Percentiles rank a stretch among this genome's conserved stretches.
phyloP scores from a whole-genome alignment of 1,139 yeast genomes.

The Eremothecium gossypii region DNA sequence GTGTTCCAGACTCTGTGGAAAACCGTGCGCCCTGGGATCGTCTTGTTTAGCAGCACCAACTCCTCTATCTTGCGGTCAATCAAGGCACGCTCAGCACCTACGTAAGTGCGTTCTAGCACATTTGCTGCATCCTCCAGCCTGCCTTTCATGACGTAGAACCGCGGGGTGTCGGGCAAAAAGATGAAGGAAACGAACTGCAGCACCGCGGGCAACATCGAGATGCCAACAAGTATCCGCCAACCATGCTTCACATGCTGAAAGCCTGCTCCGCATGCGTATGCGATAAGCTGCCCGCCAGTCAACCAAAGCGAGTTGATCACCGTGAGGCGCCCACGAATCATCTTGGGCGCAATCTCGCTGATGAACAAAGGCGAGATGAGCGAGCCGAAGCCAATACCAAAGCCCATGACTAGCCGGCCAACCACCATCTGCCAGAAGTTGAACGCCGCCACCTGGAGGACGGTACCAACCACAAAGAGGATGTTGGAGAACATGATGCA shows the following conservation, averaged over 20 bases:
- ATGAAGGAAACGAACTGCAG: slow-evolving; percentile 66
- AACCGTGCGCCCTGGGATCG: slow-evolving; percentile 53
- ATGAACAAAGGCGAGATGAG: slow-evolving; percentile 84
- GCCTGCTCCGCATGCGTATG: slow-evolving; percentile 91
- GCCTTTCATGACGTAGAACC: slow-evolving; percentile 71
- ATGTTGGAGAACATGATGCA: slow-evolving; percentile 72
- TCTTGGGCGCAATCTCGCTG: slow-evolving; percentile 85
- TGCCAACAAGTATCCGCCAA: slow-evolving; percentile 88
- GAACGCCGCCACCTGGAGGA: slow-evolving; percentile 69
- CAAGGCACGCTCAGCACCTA: slow-evolving; percentile 45
- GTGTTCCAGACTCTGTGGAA: slow-evolving; percentile 49
- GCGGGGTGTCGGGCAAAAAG: slow-evolving; percentile 92
- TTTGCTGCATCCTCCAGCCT: slow-evolving; percentile 52
- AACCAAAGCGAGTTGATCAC: slow-evolving; percentile 38
- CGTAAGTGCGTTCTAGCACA: slow-evolving; percentile 53
- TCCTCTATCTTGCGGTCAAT: slow-evolving; percentile 54
- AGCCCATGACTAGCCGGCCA: slow-evolving; percentile 88
- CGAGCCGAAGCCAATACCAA: slow-evolving; percentile 93
- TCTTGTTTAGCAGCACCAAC: slow-evolving; percentile 46
- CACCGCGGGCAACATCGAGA: slow-evolving; percentile 80
- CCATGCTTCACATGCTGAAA: slow-evolving; percentile 65
- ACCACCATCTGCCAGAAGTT: slow-evolving; percentile 84
- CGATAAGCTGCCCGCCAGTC: slow-evolving; percentile 87
- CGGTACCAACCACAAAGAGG: slow-evolving; percentile 73
- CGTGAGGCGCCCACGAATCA: slow-evolving; percentile 80